A percentile compares a stretch with the other conserved stretches of the same genome.
These are phyloP conservation scores for Tricholoma furcatifolium DNA, from an alignment of 768 basidiomycete species.

Conservation along the genomic window DNA sequence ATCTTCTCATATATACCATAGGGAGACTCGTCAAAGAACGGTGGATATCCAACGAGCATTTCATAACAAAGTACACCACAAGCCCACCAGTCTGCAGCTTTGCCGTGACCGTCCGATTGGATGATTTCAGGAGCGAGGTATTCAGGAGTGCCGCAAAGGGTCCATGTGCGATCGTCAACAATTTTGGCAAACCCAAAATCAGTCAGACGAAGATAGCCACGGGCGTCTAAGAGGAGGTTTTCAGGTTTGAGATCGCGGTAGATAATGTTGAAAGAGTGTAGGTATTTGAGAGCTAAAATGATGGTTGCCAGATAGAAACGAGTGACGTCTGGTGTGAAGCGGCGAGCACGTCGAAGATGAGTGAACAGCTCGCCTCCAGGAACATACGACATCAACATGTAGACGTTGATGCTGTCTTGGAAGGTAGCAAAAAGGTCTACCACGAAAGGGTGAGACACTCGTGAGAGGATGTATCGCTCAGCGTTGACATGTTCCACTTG, in stretches of 20 bases:
- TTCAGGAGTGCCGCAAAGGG: conserved; percentile 93
- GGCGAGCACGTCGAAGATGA: conserved; percentile 88
- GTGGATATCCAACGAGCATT: conserved; percentile 98
- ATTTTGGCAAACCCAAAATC: conserved; percentile 99
- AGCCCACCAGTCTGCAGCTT: conserved; percentile 99
- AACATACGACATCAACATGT: conserved; percentile 96
- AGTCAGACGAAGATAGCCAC: conserved; percentile 91
- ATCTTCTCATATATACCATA: conserved; percentile 99
- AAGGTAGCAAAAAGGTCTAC: conserved; percentile 96
- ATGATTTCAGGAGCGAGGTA: conserved; percentile 99
- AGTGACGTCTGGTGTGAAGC: conserved; percentile 96
- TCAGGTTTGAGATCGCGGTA: conserved; percentile 99
- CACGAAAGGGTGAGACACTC: conserved; percentile 91
- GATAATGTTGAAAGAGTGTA: conserved; percentile 96
- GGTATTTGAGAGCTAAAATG: conserved; percentile 89
- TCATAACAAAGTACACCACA: conserved; percentile 96
- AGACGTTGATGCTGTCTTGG: conserved; percentile 95
- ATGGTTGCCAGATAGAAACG: conserved; percentile 97
- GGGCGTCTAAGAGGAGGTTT: conserved; percentile 92
- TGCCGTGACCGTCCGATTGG: conserved; percentile 95
- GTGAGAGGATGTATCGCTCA: conserved; percentile 90
- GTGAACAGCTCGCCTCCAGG: conserved; percentile 98
- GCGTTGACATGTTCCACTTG: conserved; percentile 99
- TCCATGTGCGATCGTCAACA: conserved; percentile 97
- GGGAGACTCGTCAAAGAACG: conserved; percentile 97